These are phyloP conservation scores for Cucumis cinereus DNA, from an alignment of 306 rosid species.

Conservation along the genomic window DNA sequence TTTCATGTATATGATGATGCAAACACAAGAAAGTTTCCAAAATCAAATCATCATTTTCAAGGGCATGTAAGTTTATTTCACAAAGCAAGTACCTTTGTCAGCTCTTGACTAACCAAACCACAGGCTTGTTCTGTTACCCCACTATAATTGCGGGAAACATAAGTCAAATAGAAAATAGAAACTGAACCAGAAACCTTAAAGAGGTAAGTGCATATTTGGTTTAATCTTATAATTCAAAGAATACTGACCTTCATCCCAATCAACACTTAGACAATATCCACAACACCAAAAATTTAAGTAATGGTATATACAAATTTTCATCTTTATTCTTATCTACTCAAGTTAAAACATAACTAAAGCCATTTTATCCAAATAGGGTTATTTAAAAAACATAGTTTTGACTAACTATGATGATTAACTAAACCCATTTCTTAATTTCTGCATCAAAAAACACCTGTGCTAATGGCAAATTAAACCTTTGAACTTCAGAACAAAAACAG, in stretches of 20 bases:
- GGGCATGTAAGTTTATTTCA: background rate
- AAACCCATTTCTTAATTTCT: conserved; percentile 79
- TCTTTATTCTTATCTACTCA: too few species aligned
- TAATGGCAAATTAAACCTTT: background rate
- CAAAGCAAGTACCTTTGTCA: conserved; percentile 45
- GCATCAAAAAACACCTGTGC: conserved; percentile 74
- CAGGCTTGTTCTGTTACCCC: conserved; percentile 99
- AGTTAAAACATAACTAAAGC: too few species aligned
- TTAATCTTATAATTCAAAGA: background rate
- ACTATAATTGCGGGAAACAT: conserved; percentile 72
- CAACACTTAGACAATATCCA: too few species aligned
- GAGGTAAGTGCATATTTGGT: background rate
- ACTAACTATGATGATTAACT: too few species aligned
- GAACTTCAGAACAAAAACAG: background rate
- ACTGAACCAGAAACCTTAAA: background rate
- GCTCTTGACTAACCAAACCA: conserved; percentile 98
- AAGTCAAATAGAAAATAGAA: background rate
- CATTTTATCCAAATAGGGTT: too few species aligned
- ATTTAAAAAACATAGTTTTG: too few species aligned
- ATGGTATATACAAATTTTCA: too few species aligned
- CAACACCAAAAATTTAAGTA: too few species aligned
- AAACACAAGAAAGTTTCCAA: background rate
- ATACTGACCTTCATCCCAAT: conserved; percentile 96
- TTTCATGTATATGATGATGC: background rate
- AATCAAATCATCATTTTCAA: background rate